Conservation (phyloP, 306 rosid species). For the Canavalia ensiformis region DNA sequence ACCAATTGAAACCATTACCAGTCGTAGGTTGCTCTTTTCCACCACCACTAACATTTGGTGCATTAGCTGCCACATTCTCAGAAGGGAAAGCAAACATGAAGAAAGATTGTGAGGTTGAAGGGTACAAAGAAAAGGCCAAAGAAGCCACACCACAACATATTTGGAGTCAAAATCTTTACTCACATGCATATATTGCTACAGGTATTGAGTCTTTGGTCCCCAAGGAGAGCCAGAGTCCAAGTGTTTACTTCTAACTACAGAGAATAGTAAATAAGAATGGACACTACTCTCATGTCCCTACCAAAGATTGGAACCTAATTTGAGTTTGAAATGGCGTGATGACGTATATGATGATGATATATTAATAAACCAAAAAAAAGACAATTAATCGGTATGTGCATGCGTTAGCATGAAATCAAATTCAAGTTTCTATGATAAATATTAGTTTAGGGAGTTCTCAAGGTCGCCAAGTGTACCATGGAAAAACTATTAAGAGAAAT, state of each 20-base stretch:
- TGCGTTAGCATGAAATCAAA: no score
- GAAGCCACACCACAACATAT: background rate
- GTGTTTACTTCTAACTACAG: background rate
- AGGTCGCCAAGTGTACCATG: background rate
- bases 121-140: background rate
- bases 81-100: background rate
- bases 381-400: no score
- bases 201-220: background rate
- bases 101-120: background rate
- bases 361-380: background rate
- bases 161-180: constrained; percentile 1
- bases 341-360: background rate
- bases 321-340: background rate
- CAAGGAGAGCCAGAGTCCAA: constrained; percentile 10
- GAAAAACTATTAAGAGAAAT: background rate
- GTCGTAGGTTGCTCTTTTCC: background rate
- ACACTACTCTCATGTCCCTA: background rate
- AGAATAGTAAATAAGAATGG: constrained; percentile 18
- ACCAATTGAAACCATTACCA: background rate
- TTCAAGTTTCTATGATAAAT: no score
- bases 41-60: background rate
- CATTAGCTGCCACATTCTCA: background rate
- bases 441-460: background rate
- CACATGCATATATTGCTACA: background rate
- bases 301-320: background rate